Evolutionary conservation across 2,329 filamentous ascomycete species (phyloP).

Genomic region (Stemphylium vesicarium): DNA sequence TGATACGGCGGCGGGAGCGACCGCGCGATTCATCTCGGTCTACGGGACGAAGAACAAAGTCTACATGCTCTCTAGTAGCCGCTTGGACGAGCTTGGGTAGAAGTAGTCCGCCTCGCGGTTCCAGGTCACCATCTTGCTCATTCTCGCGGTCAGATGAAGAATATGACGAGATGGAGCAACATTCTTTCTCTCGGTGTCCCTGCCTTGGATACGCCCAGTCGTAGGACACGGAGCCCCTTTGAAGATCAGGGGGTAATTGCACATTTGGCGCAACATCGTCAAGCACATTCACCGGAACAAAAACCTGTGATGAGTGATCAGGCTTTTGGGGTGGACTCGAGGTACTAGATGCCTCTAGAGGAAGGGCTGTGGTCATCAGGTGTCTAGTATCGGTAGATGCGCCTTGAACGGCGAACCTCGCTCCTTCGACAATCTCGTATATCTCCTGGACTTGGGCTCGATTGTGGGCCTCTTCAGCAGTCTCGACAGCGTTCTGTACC

Average conservation of each 20-base stretch:
- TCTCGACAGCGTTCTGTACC: conserved; percentile 50
- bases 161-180: conserved; percentile 12
- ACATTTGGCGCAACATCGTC: conserved; percentile 10
- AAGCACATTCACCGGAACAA: background rate
- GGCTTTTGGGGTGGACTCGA: conserved; percentile 1
- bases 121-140: conserved; percentile 14
- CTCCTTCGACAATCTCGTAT: conserved; percentile 49
- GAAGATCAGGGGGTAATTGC: conserved; percentile 5
- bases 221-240: conserved; percentile 23
- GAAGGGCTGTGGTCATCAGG: conserved; percentile 30
- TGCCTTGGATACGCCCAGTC: conserved; percentile 38
- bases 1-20: conserved; percentile 22
- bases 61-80: conserved; percentile 37
- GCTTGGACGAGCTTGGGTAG: conserved; percentile 29
- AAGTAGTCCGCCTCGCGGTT: conserved; percentile 29
- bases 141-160: conserved; percentile 9
- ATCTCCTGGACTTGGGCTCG: conserved; percentile 46
- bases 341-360: conserved; percentile 25
- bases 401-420: conserved; percentile 44
- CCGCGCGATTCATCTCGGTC: conserved; percentile 33
- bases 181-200: background rate
- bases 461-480: conserved; percentile 45
- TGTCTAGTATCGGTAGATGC: conserved; percentile 32
- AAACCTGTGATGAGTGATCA: background rate
- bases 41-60: conserved; percentile 38